A percentile compares a stretch with the other conserved stretches of the same genome.
Evolutionary conservation across 2,329 filamentous ascomycete species (phyloP).

Genomic region (Pseudophaeomoniella oleicola): DNA sequence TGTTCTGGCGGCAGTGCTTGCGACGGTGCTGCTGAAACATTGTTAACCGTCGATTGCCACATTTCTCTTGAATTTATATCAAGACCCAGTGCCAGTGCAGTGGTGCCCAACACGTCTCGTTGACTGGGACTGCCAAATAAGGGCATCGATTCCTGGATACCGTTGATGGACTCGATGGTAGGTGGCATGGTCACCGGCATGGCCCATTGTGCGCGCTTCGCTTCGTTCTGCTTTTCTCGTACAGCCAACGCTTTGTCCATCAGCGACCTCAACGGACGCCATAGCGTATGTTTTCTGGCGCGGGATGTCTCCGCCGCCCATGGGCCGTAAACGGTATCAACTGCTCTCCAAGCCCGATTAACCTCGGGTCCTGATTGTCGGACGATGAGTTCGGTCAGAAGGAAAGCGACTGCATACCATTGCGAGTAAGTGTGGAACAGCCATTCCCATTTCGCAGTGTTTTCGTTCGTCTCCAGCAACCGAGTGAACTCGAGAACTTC

Average conservation of each 20-base stretch:
- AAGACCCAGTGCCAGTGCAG: slow-evolving; percentile 7
- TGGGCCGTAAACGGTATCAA: slow-evolving; percentile 30
- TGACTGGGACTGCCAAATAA: not conserved
- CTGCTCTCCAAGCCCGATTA: slow-evolving; percentile 45
- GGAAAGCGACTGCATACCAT: slow-evolving; percentile 50
- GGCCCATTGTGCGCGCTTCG: slow-evolving; percentile 6
- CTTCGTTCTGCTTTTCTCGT: slow-evolving; percentile 30
- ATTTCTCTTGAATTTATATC: slow-evolving; percentile 1
- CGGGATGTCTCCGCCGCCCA: slow-evolving; percentile 18
- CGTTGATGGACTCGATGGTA: slow-evolving; percentile 1
- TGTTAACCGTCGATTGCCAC: slow-evolving; percentile 6
- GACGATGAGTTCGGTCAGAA: slow-evolving; percentile 44
- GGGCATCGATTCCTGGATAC: not conserved
- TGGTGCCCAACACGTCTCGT: slow-evolving; percentile 1
- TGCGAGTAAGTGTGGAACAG: slow-evolving; percentile 50
- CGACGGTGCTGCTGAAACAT: slow-evolving; percentile 15
- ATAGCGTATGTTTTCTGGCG: slow-evolving; percentile 42
- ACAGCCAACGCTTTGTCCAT: slow-evolving; percentile 43
- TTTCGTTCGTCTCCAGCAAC: slow-evolving; percentile 48
- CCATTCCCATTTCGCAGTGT: slow-evolving; percentile 51
- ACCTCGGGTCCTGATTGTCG: slow-evolving; percentile 41
- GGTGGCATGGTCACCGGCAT: slow-evolving; percentile 10
- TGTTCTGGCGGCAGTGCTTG: slow-evolving; percentile 2
- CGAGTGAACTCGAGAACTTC: slow-evolving; percentile 61
- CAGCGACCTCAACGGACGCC: slow-evolving; percentile 47